These are phyloP conservation scores for Russula sp. DNA, from an alignment of 768 basidiomycete genomes.

Conservation along the genomic window DNA sequence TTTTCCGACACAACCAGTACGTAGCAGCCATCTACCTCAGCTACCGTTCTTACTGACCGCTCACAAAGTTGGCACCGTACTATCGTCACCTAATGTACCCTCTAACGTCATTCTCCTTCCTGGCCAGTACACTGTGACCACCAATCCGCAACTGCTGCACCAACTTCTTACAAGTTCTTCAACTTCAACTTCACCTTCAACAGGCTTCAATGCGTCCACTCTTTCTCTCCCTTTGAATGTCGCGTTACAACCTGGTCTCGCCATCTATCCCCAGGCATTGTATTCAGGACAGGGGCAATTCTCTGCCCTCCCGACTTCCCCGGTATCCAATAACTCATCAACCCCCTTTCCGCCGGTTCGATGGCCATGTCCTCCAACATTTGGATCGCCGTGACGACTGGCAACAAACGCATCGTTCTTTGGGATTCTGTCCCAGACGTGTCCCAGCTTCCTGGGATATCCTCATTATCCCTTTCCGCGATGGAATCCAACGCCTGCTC, in stretches of 20 bases:
- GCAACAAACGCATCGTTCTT: constrained; percentile 63
- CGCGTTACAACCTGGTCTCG: constrained; percentile 62
- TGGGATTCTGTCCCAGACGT: constrained; percentile 81
- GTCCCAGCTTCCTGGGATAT: constrained; percentile 57
- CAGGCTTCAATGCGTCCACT: constrained; percentile 61
- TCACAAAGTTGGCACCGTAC: constrained; percentile 62
- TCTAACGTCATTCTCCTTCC: constrained; percentile 64
- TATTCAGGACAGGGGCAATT: constrained; percentile 68
- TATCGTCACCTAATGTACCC: constrained; percentile 54
- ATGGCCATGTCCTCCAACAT: constrained; percentile 65
- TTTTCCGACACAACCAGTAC: constrained; percentile 65
- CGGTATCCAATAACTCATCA: constrained; percentile 43
- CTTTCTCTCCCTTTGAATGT: constrained; percentile 66
- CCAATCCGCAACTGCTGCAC: constrained; percentile 71
- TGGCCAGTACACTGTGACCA: constrained; percentile 69
- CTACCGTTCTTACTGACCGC: background rate
- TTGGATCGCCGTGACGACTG: constrained; percentile 62
- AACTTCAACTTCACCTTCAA: constrained; percentile 53
- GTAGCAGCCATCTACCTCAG: constrained; percentile 37
- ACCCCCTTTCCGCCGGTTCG: constrained; percentile 50
- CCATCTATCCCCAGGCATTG: constrained; percentile 56
- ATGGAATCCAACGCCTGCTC: constrained; percentile 74
- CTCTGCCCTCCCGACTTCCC: constrained; percentile 51
- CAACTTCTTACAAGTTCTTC: constrained; percentile 62
- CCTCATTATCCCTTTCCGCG: constrained; percentile 58